Evolutionary conservation across 148 eudicot genomes (phyloP), one percentile per base, ranked within the genome.

Genomic region (Amaranthus hypochondriacus): DNA sequence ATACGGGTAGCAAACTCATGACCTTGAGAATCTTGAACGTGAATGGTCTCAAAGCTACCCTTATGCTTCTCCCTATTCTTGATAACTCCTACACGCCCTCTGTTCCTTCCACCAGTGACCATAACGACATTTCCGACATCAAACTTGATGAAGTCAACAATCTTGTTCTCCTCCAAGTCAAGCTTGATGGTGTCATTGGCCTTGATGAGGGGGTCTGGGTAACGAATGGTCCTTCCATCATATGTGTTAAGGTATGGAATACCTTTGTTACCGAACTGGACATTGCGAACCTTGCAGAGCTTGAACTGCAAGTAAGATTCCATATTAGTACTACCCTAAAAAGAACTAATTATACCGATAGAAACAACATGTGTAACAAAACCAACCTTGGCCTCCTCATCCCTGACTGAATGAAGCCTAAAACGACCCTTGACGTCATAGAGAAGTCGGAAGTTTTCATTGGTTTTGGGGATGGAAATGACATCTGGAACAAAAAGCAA

Each of bases 101-200:
- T 86, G 84, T 86, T 86, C 47, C 89, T 82, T 71, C 89, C 89
- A 47, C 89, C 86, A 8, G 89, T 86, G 66, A 86, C 89, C 89
- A 86, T 86, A 46, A 86, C 85, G 50, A 81, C 84, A 67, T 86
- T 86, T 9, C 89, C 85, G 4, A 86, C 89, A 75, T 86, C 89
- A 48, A 83, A 86, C 76, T 86, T 86, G 75, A 86, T 79, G 71
- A 86, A 86, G n/a, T 86, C 86, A 8, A 76, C 84, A 62, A 85
- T 85, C 70, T 83, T 85, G 79, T 76, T 79, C 52, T 66, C 73
- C 75, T 85, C 88, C 5, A 86, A 59, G 81, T 86, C 89, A 11
- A 86, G 74, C 73, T 86, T 86, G 78, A 86, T 83, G 42, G 89
- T 83, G 62, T 83, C 86, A 18, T 83, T 86, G 4, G 85, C 85